These are phyloP conservation scores for Colletotrichum lentis DNA, from an alignment of 2,329 filamentous ascomycete genomes.

Conservation along the genomic window DNA sequence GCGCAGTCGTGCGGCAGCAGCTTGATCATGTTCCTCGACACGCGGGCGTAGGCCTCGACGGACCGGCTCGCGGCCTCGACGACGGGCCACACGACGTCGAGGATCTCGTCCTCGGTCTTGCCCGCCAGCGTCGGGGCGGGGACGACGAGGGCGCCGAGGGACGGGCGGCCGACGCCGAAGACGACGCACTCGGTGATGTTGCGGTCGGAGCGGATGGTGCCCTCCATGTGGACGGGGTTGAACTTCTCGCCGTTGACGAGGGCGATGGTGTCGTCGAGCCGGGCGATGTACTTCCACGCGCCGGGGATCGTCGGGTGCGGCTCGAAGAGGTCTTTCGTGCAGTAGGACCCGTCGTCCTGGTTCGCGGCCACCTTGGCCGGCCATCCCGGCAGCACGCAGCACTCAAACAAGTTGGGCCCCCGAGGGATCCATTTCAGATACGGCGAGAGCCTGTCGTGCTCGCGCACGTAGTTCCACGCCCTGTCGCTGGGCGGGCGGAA, in stretches of 20 bases:
- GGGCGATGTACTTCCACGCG: conserved; percentile 69
- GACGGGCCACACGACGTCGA: conserved; percentile 47
- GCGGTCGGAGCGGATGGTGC: conserved; percentile 55
- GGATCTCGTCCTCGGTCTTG: conserved; percentile 41
- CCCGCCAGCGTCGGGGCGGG: conserved; percentile 39
- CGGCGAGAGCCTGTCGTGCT: conserved; percentile 52
- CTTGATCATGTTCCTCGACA: conserved; percentile 59
- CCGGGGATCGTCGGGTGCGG: conserved; percentile 58
- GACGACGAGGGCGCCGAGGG: conserved; percentile 66
- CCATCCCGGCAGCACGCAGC: conserved; percentile 49
- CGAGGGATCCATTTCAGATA: conserved; percentile 46
- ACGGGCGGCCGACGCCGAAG: conserved; percentile 66
- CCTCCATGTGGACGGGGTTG: conserved; percentile 69
- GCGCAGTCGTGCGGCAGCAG: conserved; percentile 54
- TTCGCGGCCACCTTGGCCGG: conserved; percentile 62
- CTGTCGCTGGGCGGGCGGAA: conserved; percentile 61
- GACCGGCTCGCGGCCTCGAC: conserved; percentile 46
- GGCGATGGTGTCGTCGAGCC: conserved; percentile 68
- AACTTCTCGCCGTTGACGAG: conserved; percentile 75
- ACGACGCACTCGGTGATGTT: conserved; percentile 64
- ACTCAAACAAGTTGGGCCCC: conserved; percentile 50
- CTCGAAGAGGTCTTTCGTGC: conserved; percentile 70
- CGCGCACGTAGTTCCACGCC: conserved; percentile 68
- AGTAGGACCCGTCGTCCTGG: conserved; percentile 66
- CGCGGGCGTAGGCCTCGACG: conserved; percentile 46